A percentile compares a stretch with the other conserved stretches of the same genome.
phyloP scores from a whole-genome alignment of 257 asterid genomes.

The Solanum sejunctum region DNA sequence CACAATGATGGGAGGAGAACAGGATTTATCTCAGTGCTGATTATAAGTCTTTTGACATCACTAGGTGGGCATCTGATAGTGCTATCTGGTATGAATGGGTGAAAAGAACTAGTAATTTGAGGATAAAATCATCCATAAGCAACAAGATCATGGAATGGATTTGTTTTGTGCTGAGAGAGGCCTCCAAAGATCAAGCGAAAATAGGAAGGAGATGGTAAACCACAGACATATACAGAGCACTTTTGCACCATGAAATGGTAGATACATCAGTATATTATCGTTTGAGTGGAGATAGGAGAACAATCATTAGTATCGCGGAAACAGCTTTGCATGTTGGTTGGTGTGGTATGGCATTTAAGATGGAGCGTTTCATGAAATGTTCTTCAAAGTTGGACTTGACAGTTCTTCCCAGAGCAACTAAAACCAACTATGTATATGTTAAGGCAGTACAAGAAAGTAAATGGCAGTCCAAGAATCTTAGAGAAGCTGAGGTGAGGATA shows the following conservation, averaged over 20 bases:
- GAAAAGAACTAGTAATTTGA: too few species aligned
- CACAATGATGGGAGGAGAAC: too few species aligned
- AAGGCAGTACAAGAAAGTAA: neutral
- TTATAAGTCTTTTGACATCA: too few species aligned
- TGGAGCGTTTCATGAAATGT: neutral
- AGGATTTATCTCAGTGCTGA: too few species aligned
- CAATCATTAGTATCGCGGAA: neutral
- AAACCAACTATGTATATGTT: neutral
- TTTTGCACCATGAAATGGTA: neutral
- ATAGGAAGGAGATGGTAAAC: neutral
- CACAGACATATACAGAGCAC: neutral
- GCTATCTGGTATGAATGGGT: too few species aligned
- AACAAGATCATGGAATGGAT: neutral
- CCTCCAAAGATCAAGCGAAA: neutral
- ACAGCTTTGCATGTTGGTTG: neutral
- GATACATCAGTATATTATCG: neutral
- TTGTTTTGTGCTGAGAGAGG: neutral
- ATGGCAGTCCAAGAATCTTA: neutral
- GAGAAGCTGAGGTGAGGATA: neutral
- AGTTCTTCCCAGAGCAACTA: neutral
- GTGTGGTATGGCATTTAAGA: neutral
- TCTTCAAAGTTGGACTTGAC: neutral
- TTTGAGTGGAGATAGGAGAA: neutral
- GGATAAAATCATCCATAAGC: neutral
- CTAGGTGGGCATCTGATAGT: too few species aligned